Base-by-base conservation (phyloP, 805 yeast species). In the Hanseniaspora lindneri region DNA sequence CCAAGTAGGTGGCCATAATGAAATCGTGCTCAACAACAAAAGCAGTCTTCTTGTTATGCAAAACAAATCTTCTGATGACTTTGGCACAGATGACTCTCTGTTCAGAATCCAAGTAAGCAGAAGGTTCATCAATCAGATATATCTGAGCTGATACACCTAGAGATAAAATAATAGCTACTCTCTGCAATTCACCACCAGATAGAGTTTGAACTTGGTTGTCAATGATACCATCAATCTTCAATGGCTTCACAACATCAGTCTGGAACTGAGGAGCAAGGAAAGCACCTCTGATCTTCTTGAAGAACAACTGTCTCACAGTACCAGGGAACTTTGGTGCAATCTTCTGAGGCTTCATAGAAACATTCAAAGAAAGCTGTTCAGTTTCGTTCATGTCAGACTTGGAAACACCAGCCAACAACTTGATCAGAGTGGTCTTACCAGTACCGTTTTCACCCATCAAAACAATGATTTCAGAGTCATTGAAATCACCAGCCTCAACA, bases 401-500 rank as follows among this genome's bases (percentile, higher is more conserved):
- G 56, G 85, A 74, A 24, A 86, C 86, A 62, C 97, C 98, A 20
- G 99, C 97, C 60, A 92, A 73, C 60, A 92, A 71, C 66, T 83
- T 84, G 76, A 96, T 89, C 72, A 92, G 80, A 14, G 99, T 92
- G 36, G 99, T 92, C 72, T 92, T 92, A 73, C 99, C 99, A 17
- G 98, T 92, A 72, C 99, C 99, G 67, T 92, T 92, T 71, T 92
- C 98, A 65, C 99, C 99, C 95, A 92, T 89, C 96, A 92, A 85
- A 51, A 92, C 98, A 60, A 92, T 75, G 59, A 92, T 92, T 72
- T 92, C 98, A 37, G 96, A 84, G 66, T 92, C 94, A 50, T 94
- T 80, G 69, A 89, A 92, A 51, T 82, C 88, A 69, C 99, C 99
- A 39, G 76, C 61, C 61, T 84, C 82, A 52, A 92, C 81, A 51